Conservation (phyloP, 2,329 filamentous ascomycete genomes). For the Diaporthe sp. region DNA sequence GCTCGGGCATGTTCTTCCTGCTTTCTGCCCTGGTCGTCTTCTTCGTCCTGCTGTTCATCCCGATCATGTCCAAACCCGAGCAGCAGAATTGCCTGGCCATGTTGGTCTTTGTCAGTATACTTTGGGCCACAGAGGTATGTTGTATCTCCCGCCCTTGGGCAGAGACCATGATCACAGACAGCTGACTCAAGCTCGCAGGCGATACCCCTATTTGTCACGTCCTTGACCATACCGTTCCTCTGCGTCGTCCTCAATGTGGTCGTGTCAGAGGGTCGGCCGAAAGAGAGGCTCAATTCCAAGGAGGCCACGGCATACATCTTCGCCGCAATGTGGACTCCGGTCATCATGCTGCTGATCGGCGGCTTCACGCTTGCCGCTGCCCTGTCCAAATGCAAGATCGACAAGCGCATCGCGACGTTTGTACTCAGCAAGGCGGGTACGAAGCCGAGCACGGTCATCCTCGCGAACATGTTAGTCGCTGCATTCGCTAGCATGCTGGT, state of each 20-base stretch:
- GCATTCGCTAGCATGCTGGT: conserved; percentile 99
- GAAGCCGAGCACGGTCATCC: conserved; percentile 85
- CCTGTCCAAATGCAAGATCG: conserved; percentile 96
- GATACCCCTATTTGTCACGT: conserved; percentile 97
- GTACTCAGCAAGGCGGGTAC: conserved; percentile 97
- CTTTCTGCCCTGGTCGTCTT: conserved; percentile 81
- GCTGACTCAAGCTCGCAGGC: conserved; percentile 65
- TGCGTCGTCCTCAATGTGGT: conserved; percentile 90
- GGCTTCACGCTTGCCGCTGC: conserved; percentile 97
- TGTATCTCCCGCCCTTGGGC: neutral
- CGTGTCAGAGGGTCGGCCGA: conserved; percentile 77
- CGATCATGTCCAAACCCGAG: conserved; percentile 87
- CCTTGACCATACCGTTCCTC: conserved; percentile 92
- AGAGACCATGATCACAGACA: neutral
- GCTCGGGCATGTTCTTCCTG: conserved; percentile 83
- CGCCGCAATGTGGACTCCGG: conserved; percentile 97
- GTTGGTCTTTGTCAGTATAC: conserved; percentile 90
- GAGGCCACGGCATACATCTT: conserved; percentile 88
- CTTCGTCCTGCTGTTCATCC: conserved; percentile 77
- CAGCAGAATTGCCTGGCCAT: conserved; percentile 97
- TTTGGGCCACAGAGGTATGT: conserved; percentile 94
- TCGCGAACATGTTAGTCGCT: conserved; percentile 99
- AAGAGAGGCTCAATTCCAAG: conserved; percentile 81
- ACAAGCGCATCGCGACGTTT: conserved; percentile 96
- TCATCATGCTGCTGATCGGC: conserved; percentile 97